Base-by-base conservation (phyloP, 129 eudicot species). In the Saussurea involucrata region DNA sequence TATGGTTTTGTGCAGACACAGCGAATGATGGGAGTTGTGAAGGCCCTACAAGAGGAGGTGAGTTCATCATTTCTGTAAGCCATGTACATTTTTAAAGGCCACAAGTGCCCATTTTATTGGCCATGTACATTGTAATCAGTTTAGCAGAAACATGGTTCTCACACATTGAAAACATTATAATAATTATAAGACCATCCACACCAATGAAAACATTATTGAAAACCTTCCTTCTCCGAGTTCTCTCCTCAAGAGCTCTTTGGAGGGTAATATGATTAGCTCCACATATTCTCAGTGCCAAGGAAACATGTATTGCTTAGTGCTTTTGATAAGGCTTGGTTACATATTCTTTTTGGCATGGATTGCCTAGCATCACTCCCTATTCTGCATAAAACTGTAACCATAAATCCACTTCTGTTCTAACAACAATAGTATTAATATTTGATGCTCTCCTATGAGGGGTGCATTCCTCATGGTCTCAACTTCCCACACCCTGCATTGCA, bases 21-120 rank as follows among this genome's bases (percentile, higher is more conserved):
- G 66, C 71, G 58, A 34, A 81, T 68, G 76, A 15, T 81, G 73
- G 84, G 33, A 68, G 18, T 64, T 5, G 66, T 81, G 10, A 75
- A 74, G 69, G 40, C 66, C 37, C 79, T 81, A 63, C 65, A 81
- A 67, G 80, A 75, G 11, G 29, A 81, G 84, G 84, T 81, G 68
- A 31, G 64, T 20, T 34, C 34, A 29, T 24, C 33, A 68, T 17
- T 32, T 76, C 32, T 32, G 24, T 42, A 11, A 29, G 24, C 61
- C 22, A 53, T 17, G 61, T 53, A 53, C 61, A 53, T 53, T 53
- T 53, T 6, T 53, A 5, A 37, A 53, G 61, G 68, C 68, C 20
- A 27, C 53, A 73, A 57, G 11, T 24, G 40, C 60, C 70, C 36
- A 61, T 61, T 4, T 17, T 73, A 8, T 57, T 3, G 68, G 36